Evolutionary conservation across 1,139 yeast genomes (phyloP).

Genomic region (Scheffersomyces illinoinensis): DNA sequence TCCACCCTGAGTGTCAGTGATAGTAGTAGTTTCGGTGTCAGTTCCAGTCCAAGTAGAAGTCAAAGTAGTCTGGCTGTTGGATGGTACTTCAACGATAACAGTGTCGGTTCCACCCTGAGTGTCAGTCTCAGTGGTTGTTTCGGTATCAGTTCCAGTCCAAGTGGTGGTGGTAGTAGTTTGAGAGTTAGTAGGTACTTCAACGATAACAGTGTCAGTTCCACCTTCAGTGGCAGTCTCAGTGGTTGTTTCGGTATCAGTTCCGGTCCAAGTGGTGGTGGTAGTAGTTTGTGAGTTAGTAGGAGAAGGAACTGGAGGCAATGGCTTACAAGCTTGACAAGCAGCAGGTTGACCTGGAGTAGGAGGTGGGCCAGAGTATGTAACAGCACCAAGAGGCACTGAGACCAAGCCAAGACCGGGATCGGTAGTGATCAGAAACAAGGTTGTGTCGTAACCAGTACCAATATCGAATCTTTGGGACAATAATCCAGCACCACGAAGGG

Average conservation of each 20-base stretch:
- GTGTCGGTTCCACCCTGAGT: background rate
- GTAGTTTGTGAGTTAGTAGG: slow-evolving; percentile 2
- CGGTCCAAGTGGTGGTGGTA: slow-evolving; percentile 1
- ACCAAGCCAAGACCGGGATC: slow-evolving; percentile 11
- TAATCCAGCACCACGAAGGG: slow-evolving; percentile 6
- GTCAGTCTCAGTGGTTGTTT: background rate
- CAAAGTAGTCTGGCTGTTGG: background rate
- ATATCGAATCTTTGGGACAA: slow-evolving; percentile 13
- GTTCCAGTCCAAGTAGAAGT: background rate
- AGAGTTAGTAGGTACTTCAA: too few species aligned
- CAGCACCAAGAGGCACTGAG: slow-evolving; percentile 13
- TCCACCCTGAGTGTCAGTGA: too few species aligned
- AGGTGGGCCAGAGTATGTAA: slow-evolving; percentile 16
- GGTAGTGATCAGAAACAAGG: slow-evolving; percentile 14
- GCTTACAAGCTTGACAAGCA: slow-evolving; percentile 15
- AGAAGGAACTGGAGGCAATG: slow-evolving; percentile 7
- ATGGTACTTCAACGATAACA: too few species aligned
- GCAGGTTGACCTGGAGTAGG: slow-evolving; percentile 17
- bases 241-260: too few species aligned
- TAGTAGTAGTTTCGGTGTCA: too few species aligned
- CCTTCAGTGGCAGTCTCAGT: too few species aligned
- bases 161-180: background rate
- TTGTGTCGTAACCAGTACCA: slow-evolving; percentile 22
- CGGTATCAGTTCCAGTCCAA: background rate
- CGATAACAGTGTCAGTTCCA: too few species aligned